Conservation (phyloP, 257 asterid genomes). For the Leonotis leonurus region DNA sequence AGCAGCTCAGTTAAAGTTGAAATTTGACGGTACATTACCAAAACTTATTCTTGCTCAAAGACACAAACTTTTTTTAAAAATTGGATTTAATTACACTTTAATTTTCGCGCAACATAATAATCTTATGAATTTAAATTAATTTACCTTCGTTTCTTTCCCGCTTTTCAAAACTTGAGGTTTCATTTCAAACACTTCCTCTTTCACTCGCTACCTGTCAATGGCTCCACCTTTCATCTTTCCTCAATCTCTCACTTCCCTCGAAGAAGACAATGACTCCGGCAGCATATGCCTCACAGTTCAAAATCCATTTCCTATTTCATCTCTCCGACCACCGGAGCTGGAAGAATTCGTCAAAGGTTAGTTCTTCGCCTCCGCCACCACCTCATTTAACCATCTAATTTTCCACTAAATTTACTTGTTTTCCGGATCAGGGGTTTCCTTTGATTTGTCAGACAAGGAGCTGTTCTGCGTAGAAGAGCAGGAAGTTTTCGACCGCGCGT, state of each 20-base stretch:
- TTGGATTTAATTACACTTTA: too few species aligned
- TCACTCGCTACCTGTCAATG: conserved; percentile 36
- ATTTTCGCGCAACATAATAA: too few species aligned
- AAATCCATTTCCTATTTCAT: conserved; percentile 29
- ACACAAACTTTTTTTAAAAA: too few species aligned
- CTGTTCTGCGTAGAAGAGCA: conserved; percentile 85
- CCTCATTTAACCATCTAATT: background rate
- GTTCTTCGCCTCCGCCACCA: conserved; percentile 6
- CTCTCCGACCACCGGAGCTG: conserved; percentile 54
- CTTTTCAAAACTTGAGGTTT: conserved; percentile 16
- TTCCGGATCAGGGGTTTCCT: conserved; percentile 51
- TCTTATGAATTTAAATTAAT: too few species aligned
- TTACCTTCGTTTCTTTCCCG: too few species aligned
- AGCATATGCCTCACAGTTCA: conserved; percentile 45
- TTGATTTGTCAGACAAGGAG: conserved; percentile 89
- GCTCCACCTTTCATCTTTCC: conserved; percentile 73
- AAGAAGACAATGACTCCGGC: conserved; percentile 40
- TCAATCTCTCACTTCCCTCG: conserved; percentile 51
- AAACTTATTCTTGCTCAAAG: too few species aligned
- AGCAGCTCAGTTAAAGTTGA: conserved; percentile 12
- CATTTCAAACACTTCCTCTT: conserved; percentile 23
- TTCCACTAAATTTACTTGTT: background rate
- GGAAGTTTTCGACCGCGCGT: conserved; percentile 76
- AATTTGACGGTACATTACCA: background rate
- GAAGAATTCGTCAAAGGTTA: conserved; percentile 90